Base-by-base conservation (phyloP, 1,139 yeast genomes). In the Kodamaea ohmeri region DNA sequence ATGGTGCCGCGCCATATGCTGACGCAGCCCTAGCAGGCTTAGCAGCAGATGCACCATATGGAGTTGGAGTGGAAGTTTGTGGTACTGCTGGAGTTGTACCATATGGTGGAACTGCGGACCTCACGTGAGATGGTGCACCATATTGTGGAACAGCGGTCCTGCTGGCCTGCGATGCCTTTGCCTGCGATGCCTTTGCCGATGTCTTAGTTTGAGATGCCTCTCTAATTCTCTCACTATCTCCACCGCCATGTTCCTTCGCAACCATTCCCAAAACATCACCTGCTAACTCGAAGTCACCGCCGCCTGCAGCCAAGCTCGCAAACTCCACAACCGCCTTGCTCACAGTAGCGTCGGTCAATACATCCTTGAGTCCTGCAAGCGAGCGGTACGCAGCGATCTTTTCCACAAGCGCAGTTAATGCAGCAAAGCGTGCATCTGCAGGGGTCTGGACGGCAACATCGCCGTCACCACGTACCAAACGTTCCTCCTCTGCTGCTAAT, bases 271-370 rank as follows among this genome's bases (percentile, higher is more conserved):
- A 73, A 51, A 86, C 79, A 47, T 73, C 76, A 46, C 72, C 76
- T 3, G 97, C 97, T 49, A 92, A 67, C 13, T 83, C 95, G 52
- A 87, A 81, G 46, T 86, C 82, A 18, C 97, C 97, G 54, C 76
- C 80, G 27, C 90, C 80, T 4, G 96, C 84, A 42, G 90, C 80
- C 45, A 85, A 67, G 50, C 78, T 83, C 39, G 95, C 82, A 58
- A 84, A 92, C 59, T 92, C 97, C 40, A 82, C 70, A 46, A 81
- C 73, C 2, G 76, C 78, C 40, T 72, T 72, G 47, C 81, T 76
- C 40, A 80, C 66, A 7, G 71, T 60, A 27, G 71, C 69, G 13
- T 78, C 79, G 6, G 69, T 51, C 34, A 74, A 62, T 22, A 63
- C 62, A 2, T 73, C 70, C 11, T 60, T 52, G 16, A 61, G 49